Evolutionary conservation across 305 asterid genomes (phyloP), one percentile per base, ranked within the genome.

Genomic region (Andrographis paniculata): DNA sequence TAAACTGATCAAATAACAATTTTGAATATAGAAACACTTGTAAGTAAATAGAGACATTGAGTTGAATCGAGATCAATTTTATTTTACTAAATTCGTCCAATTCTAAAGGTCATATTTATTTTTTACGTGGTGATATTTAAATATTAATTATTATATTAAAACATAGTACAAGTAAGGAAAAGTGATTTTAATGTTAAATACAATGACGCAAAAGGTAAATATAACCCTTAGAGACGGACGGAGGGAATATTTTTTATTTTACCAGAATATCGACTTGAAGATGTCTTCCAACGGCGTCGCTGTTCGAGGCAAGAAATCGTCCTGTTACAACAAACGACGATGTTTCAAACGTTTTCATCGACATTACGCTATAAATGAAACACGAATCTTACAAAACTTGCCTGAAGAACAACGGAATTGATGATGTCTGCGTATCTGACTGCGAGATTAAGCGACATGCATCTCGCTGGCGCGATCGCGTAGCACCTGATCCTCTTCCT

Each of bases 241-340:
- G 65, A 27, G 8, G 27, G 9, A 19, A 48, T 9, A 42, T 12
- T 36, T 18, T 18, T 50, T 33, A 56, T 42, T 56, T 42, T 56
- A 87, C 97, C 97, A 87, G 75, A 87, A 74, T 21, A 87, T 67
- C 16, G 95, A 87, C 73, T 84, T 84, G 77, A 87, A 80, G 56
- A 87, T 75, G 73, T 84, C 97, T 70, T 87, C 97, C 80, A 84
- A 68, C 18, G 97, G 94, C 18, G 94, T 81, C 58, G 93, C 88
- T 19, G 97, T 87, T 38, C 97, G 81, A 42, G 97, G 95, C 76
- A 87, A 77, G 74, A 87, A 87, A 67, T 87, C 97, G 9, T 84
- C 97, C 97, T 87, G 77, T 58, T 62, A 24, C n/a, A n/a, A n/a
- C n/a, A n/a, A n/a, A n/a, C n/a, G n/a, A n/a, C n/a, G n/a, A n/a